Base-by-base conservation (phyloP, 73 alveolate genomes). In the Durusdinium trenchii region DNA sequence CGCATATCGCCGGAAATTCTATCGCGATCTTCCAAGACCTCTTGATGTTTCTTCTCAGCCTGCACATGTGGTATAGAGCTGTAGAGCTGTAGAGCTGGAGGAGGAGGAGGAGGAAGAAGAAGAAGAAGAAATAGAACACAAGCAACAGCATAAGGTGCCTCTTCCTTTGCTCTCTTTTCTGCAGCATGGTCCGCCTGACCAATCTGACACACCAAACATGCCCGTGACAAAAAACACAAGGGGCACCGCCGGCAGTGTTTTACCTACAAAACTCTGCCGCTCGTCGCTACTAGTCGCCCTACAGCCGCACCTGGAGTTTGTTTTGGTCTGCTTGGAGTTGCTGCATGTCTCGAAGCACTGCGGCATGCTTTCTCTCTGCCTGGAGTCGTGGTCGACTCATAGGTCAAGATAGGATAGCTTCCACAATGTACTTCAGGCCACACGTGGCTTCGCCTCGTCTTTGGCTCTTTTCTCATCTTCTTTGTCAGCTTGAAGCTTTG, bases 351-450 rank as follows among this genome's bases (percentile, higher is more conserved):
- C 85, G 98, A 7, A 91, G 47, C 40, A 91, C 98, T 26, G 87
- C 4, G 6, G 98, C 98, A 69, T 91, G 98, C 69, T 78, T 48
- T 30, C 98, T 71, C 78, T 91, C 98, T 20, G 98, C 98, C 98
- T 91, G 85, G 40, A 6, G 12, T n/a, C 36, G 86, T 9, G 57
- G 42, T 38, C 57, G 52, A 12, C 35, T 76, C 86, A 35, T 40
- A 69, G 42, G 32, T 23, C 73, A 60, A 23, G 30, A 32, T 60
- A 32, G n/a, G n/a, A 60, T 23, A 60, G 73, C 30, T 60, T 23
- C 73, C 30, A 32, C 73, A 32, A 23, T 23, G 30, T 60, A 23
- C 73, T 23, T 1, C 18, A 60, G 30, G 73, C 1, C 18, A 60
- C 73, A 67, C 81, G 20, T 43, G 40, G 62, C 12, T 48, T 28